Conservation (phyloP, 1,284 basidiomycete species). For the Hemileia vastatrix region DNA sequence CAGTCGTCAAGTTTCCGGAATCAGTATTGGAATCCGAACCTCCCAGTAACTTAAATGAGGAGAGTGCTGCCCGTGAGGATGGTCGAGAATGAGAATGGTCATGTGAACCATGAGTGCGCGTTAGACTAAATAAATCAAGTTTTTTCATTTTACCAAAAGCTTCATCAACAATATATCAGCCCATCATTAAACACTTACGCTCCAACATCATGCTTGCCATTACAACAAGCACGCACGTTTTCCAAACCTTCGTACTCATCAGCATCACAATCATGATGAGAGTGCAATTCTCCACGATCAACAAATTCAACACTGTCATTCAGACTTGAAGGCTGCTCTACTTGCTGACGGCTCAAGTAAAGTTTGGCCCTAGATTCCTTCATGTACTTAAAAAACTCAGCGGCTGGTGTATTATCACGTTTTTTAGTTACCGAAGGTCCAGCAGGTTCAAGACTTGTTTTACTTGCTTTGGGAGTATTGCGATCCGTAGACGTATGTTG, state of each 20-base stretch:
- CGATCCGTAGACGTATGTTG: conserved; percentile 18
- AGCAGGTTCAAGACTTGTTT: conserved; percentile 29
- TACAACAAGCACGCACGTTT: conserved; percentile 84
- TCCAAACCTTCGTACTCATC: conserved; percentile 84
- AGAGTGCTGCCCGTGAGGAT: conserved; percentile 8
- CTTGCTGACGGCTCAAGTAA: neutral
- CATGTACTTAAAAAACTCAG: conserved; percentile 4
- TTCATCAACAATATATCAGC: neutral
- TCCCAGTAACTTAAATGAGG: too few relatives aligned
- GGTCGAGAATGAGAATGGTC: conserved; percentile 6
- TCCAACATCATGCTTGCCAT: conserved; percentile 65
- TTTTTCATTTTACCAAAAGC: neutral
- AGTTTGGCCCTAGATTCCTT: neutral
- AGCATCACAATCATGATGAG: conserved; percentile 63
- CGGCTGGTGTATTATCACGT: conserved; percentile 3
- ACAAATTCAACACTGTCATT: conserved; percentile 58
- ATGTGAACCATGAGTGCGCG: conserved; percentile 9
- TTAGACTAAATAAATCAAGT: conserved; percentile 6
- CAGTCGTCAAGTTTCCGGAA: neutral
- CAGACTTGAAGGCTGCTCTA: neutral
- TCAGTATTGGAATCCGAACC: neutral
- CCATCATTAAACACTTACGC: conserved; percentile 27
- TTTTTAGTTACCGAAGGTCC: conserved; percentile 21
- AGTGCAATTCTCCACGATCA: conserved; percentile 56
- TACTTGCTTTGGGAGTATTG: conserved; percentile 20